Evolutionary conservation across 495 filamentous ascomycete genomes (phyloP).

Genomic region (Parathielavia appendiculata): DNA sequence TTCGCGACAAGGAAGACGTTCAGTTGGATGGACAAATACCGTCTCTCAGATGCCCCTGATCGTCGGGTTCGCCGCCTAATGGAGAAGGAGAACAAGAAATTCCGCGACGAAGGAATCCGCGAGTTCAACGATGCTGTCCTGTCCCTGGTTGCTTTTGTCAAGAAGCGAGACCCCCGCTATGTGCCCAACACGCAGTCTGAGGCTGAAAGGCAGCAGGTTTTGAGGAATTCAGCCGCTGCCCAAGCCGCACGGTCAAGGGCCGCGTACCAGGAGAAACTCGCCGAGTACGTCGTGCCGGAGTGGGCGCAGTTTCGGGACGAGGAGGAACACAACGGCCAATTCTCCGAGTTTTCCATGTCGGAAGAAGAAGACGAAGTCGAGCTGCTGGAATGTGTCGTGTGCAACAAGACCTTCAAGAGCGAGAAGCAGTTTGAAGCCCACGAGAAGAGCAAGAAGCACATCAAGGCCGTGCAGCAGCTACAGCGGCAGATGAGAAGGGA

Average conservation of each 20-base stretch:
- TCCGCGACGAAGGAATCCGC: slow-evolving; percentile 74
- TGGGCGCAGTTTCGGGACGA: slow-evolving; percentile 63
- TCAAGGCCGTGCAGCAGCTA: slow-evolving; percentile 75
- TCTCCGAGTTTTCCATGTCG: slow-evolving; percentile 42
- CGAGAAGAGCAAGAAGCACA: slow-evolving; percentile 93
- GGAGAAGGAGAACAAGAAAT: slow-evolving; percentile 89
- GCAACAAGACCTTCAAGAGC: slow-evolving; percentile 88
- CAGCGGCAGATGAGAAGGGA: slow-evolving; percentile 78
- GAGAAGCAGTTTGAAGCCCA: slow-evolving; percentile 89
- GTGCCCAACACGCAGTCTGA: slow-evolving; percentile 62
- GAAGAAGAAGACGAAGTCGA: slow-evolving; percentile 56
- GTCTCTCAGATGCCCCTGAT: slow-evolving; percentile 80
- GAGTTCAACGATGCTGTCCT: slow-evolving; percentile 93
- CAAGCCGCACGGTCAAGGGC: slow-evolving; percentile 82
- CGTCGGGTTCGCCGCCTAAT: slow-evolving; percentile 75
- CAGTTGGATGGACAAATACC: slow-evolving; percentile 81
- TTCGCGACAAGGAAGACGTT: slow-evolving; percentile 86
- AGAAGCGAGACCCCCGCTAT: slow-evolving; percentile 86
- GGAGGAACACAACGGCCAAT: slow-evolving; percentile 36
- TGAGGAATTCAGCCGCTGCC: slow-evolving; percentile 72
- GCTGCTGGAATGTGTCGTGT: slow-evolving; percentile 84
- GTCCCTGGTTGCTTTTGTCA: slow-evolving; percentile 82
- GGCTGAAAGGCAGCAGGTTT: slow-evolving; percentile 68
- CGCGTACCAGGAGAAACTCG: slow-evolving; percentile 68
- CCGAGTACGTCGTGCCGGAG: slow-evolving; percentile 60